Percentiles rank a stretch among this genome's conserved stretches.
Conservation (phyloP, 306 rosid species). For the Inga oerstediana region DNA sequence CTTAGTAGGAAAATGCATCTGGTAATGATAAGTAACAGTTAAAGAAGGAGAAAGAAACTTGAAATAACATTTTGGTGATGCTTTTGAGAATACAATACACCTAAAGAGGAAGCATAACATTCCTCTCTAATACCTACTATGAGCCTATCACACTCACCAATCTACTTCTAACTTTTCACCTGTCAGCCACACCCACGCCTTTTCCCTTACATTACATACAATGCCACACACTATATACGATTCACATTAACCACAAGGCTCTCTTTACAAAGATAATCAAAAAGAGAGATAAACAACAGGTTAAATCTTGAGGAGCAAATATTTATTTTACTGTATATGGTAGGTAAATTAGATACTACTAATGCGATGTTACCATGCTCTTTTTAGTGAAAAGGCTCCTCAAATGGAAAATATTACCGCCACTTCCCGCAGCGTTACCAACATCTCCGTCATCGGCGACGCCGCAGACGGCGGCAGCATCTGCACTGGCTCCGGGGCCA, state of each 20-base stretch:
- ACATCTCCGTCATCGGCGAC: slow-evolving; percentile 15
- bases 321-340: neutral
- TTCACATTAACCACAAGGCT: slow-evolving; percentile 21
- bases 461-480: neutral
- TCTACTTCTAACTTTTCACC: slow-evolving; percentile 21
- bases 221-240: neutral
- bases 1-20: too few relatives aligned
- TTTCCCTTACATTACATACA: slow-evolving; percentile 27
- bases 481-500: slow-evolving; percentile 10
- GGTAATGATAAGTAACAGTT: too few relatives aligned
- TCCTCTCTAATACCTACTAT: slow-evolving; percentile 1
- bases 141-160: slow-evolving; percentile 16
- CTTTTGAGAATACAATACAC: slow-evolving; percentile 30
- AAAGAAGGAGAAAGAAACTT: neutral
- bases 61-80: slow-evolving; percentile 32
- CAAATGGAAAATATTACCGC: slow-evolving; percentile 72
- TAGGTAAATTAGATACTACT: slow-evolving; percentile 25
- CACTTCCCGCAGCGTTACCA: slow-evolving; percentile 44
- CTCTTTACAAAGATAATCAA: slow-evolving; percentile 26
- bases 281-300: neutral
- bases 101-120: slow-evolving; percentile 22
- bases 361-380: slow-evolving; percentile 59
- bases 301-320: neutral
- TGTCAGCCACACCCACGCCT: slow-evolving; percentile 27
- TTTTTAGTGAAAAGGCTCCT: slow-evolving; percentile 80